A percentile compares a stretch with the other conserved stretches of the same genome.
phyloP scores from a whole-genome alignment of 805 yeast species.

The Maudiozyma bulderi region DNA sequence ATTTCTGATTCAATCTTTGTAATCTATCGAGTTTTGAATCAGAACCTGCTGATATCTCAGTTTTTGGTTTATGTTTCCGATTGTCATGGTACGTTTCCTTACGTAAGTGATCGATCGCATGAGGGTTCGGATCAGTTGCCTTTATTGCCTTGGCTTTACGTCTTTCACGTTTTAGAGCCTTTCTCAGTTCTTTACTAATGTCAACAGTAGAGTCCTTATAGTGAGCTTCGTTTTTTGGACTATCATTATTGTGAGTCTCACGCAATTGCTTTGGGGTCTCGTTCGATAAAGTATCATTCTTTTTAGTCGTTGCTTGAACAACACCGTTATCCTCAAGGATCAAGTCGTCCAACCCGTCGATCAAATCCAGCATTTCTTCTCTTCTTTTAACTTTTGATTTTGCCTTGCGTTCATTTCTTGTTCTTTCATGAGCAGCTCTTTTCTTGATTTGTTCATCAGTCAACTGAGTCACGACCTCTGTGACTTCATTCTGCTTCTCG shows the following conservation, averaged over 20 bases:
- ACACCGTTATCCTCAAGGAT: background rate
- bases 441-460: background rate
- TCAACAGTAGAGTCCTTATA: no score
- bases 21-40: background rate
- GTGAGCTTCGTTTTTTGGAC: no score
- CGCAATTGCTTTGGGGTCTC: background rate
- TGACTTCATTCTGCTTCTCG: background rate
- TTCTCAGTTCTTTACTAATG: no score
- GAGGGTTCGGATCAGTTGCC: no score
- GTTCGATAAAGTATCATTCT: background rate
- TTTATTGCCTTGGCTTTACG: no score
- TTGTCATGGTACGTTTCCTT: no score
- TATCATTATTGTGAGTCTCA: no score
- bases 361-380: constrained; percentile 3
- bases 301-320: no score
- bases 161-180: no score
- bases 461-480: background rate
- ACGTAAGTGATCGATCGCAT: no score
- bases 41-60: background rate
- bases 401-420: background rate
- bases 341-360: constrained; percentile 7
- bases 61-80: background rate
- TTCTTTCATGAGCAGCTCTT: background rate
- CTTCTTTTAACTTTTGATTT: background rate
- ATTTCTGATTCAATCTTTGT: background rate